These are phyloP conservation scores for Rosa multiflora DNA, from an alignment of 306 rosid genomes.

Conservation along the genomic window DNA sequence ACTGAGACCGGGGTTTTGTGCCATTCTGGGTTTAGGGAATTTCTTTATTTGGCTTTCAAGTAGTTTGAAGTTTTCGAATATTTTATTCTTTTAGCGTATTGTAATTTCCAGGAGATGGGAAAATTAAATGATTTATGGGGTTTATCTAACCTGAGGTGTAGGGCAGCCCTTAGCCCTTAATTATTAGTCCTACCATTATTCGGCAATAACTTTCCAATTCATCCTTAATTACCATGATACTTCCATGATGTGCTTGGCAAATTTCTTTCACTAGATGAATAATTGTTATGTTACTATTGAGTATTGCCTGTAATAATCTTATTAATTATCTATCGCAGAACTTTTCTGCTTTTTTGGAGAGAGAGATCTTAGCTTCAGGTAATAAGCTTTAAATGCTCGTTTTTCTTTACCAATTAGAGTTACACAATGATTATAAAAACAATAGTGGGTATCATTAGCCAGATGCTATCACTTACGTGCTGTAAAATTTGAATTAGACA, in stretches of 20 bases:
- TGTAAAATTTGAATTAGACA: slow-evolving; percentile 54
- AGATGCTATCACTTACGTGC: slow-evolving; percentile 23
- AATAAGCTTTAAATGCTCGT: slow-evolving; percentile 26
- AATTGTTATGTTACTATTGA: neutral
- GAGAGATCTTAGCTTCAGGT: slow-evolving; percentile 91
- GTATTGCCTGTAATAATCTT: slow-evolving; percentile 18
- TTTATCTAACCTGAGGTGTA: neutral
- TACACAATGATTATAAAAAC: slow-evolving; percentile 9
- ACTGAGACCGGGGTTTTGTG: neutral
- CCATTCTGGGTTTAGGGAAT: neutral
- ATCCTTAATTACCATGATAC: neutral
- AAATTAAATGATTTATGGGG: neutral
- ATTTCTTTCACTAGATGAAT: neutral
- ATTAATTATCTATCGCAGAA: slow-evolving; percentile 43
- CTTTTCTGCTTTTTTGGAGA: slow-evolving; percentile 95
- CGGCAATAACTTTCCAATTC: neutral
- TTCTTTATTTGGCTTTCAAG: neutral
- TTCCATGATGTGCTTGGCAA: neutral
- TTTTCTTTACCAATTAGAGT: neutral
- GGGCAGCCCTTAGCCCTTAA: neutral
- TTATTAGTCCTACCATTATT: neutral
- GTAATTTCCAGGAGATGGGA: neutral
- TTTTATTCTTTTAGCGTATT: neutral
- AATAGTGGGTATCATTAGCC: neutral
- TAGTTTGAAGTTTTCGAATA: neutral